Evolutionary conservation across 192 early-diverging fungal genomes (phyloP).

Genomic region (Thoreauomyces humboldtii): DNA sequence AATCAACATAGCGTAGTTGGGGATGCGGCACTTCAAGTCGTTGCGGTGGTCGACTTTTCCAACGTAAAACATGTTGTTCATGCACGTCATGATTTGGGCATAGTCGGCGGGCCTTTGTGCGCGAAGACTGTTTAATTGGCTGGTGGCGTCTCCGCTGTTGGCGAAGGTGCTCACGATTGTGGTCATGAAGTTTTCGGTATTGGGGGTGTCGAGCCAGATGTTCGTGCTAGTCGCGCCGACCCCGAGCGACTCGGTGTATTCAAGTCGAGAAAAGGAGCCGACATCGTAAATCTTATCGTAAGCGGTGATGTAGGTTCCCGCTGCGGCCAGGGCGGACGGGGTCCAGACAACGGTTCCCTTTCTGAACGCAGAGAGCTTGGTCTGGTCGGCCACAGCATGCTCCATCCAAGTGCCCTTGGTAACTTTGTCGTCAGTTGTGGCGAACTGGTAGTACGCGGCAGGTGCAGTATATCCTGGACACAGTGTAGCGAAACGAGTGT

Average conservation of each 20-base stretch:
- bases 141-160: constrained; percentile 21
- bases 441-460: constrained; percentile 23
- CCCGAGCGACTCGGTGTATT: background rate
- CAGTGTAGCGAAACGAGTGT: constrained; percentile 21
- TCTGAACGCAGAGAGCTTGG: background rate
- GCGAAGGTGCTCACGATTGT: constrained; percentile 18
- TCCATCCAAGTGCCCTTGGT: background rate
- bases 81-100: constrained; percentile 49
- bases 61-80: constrained; percentile 80
- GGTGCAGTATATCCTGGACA: constrained; percentile 40
- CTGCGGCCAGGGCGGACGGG: background rate
- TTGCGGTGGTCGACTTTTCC: constrained; percentile 83
- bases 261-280: background rate
- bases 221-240: background rate
- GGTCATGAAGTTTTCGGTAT: constrained; percentile 17
- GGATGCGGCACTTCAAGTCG: constrained; percentile 74
- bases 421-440: background rate
- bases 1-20: constrained; percentile 81
- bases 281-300: constrained; percentile 49
- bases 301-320: constrained; percentile 21
- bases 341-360: constrained; percentile 45
- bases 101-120: constrained; percentile 14
- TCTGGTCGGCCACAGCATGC: background rate
- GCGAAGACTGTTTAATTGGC: constrained; percentile 24
- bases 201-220: constrained; percentile 27